A percentile compares a stretch with the other conserved stretches of the same genome.
Conservation (phyloP, 306 rosid genomes). For the Vachellia collinsii region DNA sequence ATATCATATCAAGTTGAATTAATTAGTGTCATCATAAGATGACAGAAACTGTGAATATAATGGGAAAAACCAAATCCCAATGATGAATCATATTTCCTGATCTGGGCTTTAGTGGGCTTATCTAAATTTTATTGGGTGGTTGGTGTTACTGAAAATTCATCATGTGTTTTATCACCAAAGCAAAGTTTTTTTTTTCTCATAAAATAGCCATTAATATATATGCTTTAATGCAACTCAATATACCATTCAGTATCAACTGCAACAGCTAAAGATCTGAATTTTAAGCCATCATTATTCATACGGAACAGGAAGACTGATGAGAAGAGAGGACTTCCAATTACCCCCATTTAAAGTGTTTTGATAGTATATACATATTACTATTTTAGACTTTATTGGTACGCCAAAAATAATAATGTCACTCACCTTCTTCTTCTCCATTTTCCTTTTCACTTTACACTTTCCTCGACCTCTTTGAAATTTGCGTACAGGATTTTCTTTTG, state of each 20-base stretch:
- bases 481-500: slow-evolving; percentile 19
- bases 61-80: slow-evolving; percentile 22
- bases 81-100: slow-evolving; percentile 33
- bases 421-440: not conserved
- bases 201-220: not conserved
- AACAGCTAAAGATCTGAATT: not conserved
- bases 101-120: slow-evolving; percentile 29
- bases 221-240: not conserved
- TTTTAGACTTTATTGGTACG: slow-evolving; percentile 22
- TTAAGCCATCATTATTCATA: not conserved
- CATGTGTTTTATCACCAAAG: slow-evolving; percentile 29
- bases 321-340: not conserved
- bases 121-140: slow-evolving; percentile 41
- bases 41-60: slow-evolving; percentile 17
- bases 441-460: slow-evolving; percentile 11
- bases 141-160: slow-evolving; percentile 39
- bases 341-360: not conserved
- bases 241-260: slow-evolving; percentile 36
- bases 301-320: not conserved
- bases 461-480: slow-evolving; percentile 15
- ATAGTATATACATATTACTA: not conserved
- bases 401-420: slow-evolving; percentile 12
- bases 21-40: slow-evolving; percentile 16
- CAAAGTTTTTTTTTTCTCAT: slow-evolving; percentile 37
- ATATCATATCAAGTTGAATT: slow-evolving; percentile 33